phyloP scores from a whole-genome alignment of 2,329 filamentous ascomycete species.

The Fusarium sp. region DNA sequence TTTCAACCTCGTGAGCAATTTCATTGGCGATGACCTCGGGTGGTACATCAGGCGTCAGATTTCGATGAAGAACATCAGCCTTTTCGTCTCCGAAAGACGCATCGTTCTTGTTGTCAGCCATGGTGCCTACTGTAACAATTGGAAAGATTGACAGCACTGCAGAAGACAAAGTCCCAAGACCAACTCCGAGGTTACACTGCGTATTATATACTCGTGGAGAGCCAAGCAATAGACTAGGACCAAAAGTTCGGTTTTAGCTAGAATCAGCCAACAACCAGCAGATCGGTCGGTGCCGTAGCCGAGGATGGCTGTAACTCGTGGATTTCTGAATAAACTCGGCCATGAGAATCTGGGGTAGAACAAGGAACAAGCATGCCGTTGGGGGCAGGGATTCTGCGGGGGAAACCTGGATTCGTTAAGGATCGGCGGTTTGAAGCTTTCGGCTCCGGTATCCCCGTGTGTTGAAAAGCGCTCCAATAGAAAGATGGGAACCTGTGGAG shows the following conservation, averaged over 20 bases:
- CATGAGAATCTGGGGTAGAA: conserved; percentile 21
- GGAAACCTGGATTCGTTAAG: neutral
- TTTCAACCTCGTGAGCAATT: conserved; percentile 54
- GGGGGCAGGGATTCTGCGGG: conserved; percentile 10
- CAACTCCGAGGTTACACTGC: neutral
- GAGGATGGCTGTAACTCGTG: conserved; percentile 1
- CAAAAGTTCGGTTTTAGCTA: conserved; percentile 3
- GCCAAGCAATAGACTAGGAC: neutral
- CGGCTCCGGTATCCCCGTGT: conserved; percentile 25
- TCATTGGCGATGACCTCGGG: conserved; percentile 49
- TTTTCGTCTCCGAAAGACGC: conserved; percentile 8
- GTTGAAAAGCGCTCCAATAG: conserved; percentile 16
- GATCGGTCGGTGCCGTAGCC: neutral
- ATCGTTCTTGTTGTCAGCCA: conserved; percentile 10
- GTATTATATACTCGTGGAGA: conserved; percentile 5
- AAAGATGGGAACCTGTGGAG: neutral
- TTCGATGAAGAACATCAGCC: conserved; percentile 2
- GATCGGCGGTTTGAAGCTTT: neutral
- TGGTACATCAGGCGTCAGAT: conserved; percentile 7
- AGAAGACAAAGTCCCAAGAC: neutral
- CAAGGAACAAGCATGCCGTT: conserved; percentile 4
- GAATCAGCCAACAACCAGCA: neutral
- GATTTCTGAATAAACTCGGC: conserved; percentile 14
- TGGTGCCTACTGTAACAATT: neutral
- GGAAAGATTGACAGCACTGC: neutral